Evolutionary conservation across 2,329 filamentous ascomycete genomes (phyloP), one percentile per base, ranked within the genome.

Genomic region (Pestalotiopsis sp.): DNA sequence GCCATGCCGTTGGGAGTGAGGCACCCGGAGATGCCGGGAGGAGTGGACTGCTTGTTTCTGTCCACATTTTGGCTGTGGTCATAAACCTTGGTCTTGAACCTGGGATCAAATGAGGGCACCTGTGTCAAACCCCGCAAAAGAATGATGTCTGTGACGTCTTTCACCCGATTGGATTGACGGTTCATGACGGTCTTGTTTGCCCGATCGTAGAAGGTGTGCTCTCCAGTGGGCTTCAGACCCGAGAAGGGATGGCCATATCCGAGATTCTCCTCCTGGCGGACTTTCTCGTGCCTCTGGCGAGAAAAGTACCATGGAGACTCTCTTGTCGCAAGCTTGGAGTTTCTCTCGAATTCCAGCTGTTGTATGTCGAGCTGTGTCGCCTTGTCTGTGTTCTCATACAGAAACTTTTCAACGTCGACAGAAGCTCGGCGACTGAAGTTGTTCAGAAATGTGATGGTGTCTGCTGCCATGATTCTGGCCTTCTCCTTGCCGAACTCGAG

Each of bases 41-140:
- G 23, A 23, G 23, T 23, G 23, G 23, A 23, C 23, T 23, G 23
- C 23, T 23, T 23, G 23, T 23, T 23, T 23, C 91, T 84, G 74
- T 94, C 90, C 9, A 94, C 84, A 66, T 94, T 94, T 74, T 95
- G 93, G 5, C 90, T 92, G 0, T 93, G 80, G 69, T 95, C 91
- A 72, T 89, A 84, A 45, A 88, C 78, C 13, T 80, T 76, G 13
- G 78, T 74, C 76, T 87, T 84, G 74, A 75, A 81, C 4, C 61
- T 67, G 12, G 80, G 84, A 74, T 94, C 92, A 69, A 84, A 88
- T 1, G 69, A 61, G 3, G 38, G 49, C 0, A 5, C 14, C 1
- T 20, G 25, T 20, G 58, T 12, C 4, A 86, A 78, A 56, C 83
- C 85, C 25, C 86, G 81, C 11, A 92, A 78, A 68, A 83, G 86